Base-by-base conservation (phyloP, 2,329 filamentous ascomycete species). In the Hyphodiscus sp. region DNA sequence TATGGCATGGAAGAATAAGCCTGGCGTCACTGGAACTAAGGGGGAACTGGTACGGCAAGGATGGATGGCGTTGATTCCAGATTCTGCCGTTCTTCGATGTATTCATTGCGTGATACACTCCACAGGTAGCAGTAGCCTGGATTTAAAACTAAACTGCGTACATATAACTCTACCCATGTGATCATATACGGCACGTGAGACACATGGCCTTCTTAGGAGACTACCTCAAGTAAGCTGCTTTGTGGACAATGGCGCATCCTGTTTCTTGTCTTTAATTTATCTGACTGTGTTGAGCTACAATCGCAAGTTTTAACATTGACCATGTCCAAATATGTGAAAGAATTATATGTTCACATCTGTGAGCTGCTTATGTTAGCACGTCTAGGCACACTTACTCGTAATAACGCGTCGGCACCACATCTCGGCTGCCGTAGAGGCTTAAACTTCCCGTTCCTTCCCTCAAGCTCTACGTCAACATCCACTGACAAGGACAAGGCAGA, bases 1-100 rank as follows among this genome's bases (percentile, higher is more conserved):
- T 47, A 43, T 47, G 51, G 53, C 48, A 41, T n/a, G 29, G 16
- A 50, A 29, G 19, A 30, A 45, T 18, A 19, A 20, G 45, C 20
- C 29, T 50, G 49, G 54, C 51, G 52, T 56, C 51, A 45, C 30
- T 49, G 52, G 44, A 46, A 23, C n/a, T 44, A 49, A 19, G 46
- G 47, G 50, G 41, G 47, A 7, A 38, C 19, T 20, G 51, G 38
- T 19, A 49, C 44, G 54, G 49, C 47, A 55, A 53, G 43, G 47
- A 49, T 30, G 46, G 38, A 44, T 23, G 50, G 50, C 53, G 53
- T 52, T 48, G 19, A 23, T 41, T n/a, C 15, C 46, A 42, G 26
- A 23, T 19, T 19, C 7, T 42, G 4, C 41, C 41, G 19, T 10
- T 19, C 6, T 13, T 19, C 20, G 11, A 7, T 45, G 45, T 46